A percentile compares a stretch with the other conserved stretches of the same genome.
phyloP scores from a whole-genome alignment of 768 basidiomycete species.

The Suillus weaverae region DNA sequence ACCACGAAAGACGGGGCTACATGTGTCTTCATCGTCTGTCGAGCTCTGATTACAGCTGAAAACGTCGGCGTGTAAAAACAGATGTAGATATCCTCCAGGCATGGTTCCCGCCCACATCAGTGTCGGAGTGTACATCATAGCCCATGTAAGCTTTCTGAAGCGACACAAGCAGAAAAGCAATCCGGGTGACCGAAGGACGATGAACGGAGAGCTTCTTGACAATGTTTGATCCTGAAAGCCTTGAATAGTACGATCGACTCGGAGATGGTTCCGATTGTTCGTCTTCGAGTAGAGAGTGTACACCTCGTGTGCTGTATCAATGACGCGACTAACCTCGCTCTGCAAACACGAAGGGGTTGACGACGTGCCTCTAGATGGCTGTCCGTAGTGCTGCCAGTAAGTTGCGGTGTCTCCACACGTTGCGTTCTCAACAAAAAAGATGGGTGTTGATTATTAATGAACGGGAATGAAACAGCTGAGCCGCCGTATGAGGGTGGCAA shows the following conservation, averaged over 20 bases:
- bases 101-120: slow-evolving; percentile 6
- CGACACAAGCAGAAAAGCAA: slow-evolving; percentile 21
- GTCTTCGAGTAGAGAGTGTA: neutral
- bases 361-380: neutral
- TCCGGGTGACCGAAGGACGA: slow-evolving; percentile 13
- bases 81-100: neutral
- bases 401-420: neutral
- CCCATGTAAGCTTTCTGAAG: slow-evolving; percentile 14
- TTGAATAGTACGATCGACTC: neutral
- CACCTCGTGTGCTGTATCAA: neutral
- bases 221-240: neutral
- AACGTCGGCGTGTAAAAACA: neutral
- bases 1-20: neutral
- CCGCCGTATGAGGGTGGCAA: too few relatives aligned
- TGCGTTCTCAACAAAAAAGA: neutral
- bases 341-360: neutral
- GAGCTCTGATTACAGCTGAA: neutral
- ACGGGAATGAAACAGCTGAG: too few relatives aligned
- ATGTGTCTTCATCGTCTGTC: neutral
- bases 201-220: neutral
- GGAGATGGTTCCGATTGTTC: neutral
- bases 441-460: too few relatives aligned
- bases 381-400: neutral
- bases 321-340: too few relatives aligned
- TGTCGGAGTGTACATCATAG: slow-evolving; percentile 19